A percentile compares a stretch with the other conserved stretches of the same genome.
phyloP scores from a whole-genome alignment of 352 stramenopile species.

The Albugo candida region DNA sequence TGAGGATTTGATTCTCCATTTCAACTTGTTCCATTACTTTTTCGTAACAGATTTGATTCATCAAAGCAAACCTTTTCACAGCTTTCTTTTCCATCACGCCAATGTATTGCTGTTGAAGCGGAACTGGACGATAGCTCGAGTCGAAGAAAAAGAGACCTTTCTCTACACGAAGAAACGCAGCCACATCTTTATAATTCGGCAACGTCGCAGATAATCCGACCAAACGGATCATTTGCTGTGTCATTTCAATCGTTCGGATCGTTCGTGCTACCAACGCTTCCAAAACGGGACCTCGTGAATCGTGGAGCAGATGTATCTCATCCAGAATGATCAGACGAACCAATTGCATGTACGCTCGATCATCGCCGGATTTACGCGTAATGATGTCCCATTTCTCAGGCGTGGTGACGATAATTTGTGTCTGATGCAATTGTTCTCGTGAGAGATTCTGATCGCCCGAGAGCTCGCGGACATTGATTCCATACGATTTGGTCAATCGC shows the following conservation, averaged over 20 bases:
- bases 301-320: slow-evolving; percentile 99
- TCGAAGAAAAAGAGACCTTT: slow-evolving; percentile 99
- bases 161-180: slow-evolving; percentile 95
- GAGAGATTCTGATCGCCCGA: slow-evolving; percentile 97
- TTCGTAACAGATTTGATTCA: slow-evolving; percentile 99
- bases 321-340: slow-evolving; percentile 99
- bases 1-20: slow-evolving; percentile 94
- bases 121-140: slow-evolving; percentile 96
- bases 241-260: slow-evolving; percentile 95
- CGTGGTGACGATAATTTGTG: slow-evolving; percentile 99
- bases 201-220: slow-evolving; percentile 97
- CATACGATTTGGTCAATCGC: slow-evolving; percentile 82
- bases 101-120: slow-evolving; percentile 99
- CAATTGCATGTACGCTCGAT: slow-evolving; percentile 94
- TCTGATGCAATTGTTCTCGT: slow-evolving; percentile 94
- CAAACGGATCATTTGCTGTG: slow-evolving; percentile 91
- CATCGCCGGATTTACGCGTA: slow-evolving; percentile 94
- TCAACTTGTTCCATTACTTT: slow-evolving; percentile 91
- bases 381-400: slow-evolving; percentile 99
- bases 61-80: slow-evolving; percentile 95
- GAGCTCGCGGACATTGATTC: slow-evolving; percentile 92
- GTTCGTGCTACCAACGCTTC: slow-evolving; percentile 95
- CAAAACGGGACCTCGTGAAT: slow-evolving; percentile 95
- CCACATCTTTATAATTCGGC: slow-evolving; percentile 99
- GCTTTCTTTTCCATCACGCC: slow-evolving; percentile 98